Base-by-base conservation (phyloP, 345 rosid species). In the Theobroma cacao region DNA sequence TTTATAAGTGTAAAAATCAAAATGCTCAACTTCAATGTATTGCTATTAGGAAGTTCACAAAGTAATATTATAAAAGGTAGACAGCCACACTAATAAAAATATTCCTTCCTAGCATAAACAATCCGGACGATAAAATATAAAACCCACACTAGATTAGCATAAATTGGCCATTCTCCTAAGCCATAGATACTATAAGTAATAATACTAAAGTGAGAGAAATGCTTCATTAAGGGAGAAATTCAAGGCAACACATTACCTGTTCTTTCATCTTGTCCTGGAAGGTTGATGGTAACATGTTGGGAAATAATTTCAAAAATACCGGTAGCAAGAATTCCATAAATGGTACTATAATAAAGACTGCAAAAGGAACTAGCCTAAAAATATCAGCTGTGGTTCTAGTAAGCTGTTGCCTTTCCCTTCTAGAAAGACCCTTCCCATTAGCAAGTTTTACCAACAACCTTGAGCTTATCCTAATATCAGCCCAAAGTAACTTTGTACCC, bases 191-290 rank as follows among this genome's bases (percentile, higher is more conserved):
- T 53, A 33, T 33, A 64, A 6, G 52, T 30, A 67, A 77, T 26
- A 56, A 52, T 43, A 5, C 31, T 20, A 72, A 12, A 71, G 52
- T 36, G 14, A 14, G 5, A 38, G 26, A 77, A 38, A 55, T 72
- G 64, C 67, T 61, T 45, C 41, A 55, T 14, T 28, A 41, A 17
- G 28, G 28, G 34, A 67, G 30, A 28, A 81, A 50, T n/a, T 12
- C 41, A 65, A 30, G 53, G 60, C 63, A 55, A 78, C 48, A n/a
- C 47, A 79, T 28, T 86, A 95, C 99, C 99, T 95, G 90, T 87
- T 95, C 96, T 88, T 89, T 93, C 99, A 95, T 95, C 90, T 87
- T 95, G 88, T 95, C 99, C 87, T 95, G 98, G 85, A 95, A 95
- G 52, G 98, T 95, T 71, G 99, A 95, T 24, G 99, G 99, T 81